These are phyloP conservation scores for Coniella lustricola DNA, from an alignment of 2,329 filamentous ascomycete genomes.

Conservation along the genomic window DNA sequence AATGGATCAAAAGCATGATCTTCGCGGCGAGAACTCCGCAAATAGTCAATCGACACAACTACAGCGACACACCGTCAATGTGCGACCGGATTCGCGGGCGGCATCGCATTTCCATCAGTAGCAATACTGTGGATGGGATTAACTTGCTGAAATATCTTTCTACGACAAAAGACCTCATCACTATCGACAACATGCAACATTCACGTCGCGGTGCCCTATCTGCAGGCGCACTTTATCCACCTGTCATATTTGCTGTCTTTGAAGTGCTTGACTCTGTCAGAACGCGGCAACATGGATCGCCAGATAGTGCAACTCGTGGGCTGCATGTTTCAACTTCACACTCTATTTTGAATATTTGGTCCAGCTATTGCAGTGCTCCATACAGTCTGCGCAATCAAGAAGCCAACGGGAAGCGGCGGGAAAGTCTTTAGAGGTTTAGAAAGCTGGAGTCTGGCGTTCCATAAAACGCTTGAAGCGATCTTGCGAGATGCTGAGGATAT, in stretches of 20 bases:
- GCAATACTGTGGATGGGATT: neutral
- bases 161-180: constrained; percentile 32
- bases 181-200: constrained; percentile 17
- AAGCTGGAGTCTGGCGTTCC: constrained; percentile 52
- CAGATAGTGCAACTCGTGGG: constrained; percentile 41
- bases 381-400: constrained; percentile 12
- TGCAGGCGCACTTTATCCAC: constrained; percentile 32
- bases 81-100: neutral
- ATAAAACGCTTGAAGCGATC: constrained; percentile 47
- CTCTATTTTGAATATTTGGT: constrained; percentile 44
- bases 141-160: constrained; percentile 31
- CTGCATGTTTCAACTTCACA: constrained; percentile 34
- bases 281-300: constrained; percentile 35
- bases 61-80: neutral
- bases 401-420: neutral
- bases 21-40: neutral
- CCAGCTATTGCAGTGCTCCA: constrained; percentile 32
- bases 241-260: constrained; percentile 30
- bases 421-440: constrained; percentile 21
- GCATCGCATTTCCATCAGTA: neutral
- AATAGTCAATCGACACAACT: neutral
- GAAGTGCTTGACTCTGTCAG: constrained; percentile 25
- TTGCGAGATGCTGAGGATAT: constrained; percentile 55
- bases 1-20: constrained; percentile 33
- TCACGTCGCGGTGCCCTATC: constrained; percentile 36